Evolutionary conservation across 352 stramenopile species (phyloP).

Genomic region (Globisporangium uncinulatum): DNA sequence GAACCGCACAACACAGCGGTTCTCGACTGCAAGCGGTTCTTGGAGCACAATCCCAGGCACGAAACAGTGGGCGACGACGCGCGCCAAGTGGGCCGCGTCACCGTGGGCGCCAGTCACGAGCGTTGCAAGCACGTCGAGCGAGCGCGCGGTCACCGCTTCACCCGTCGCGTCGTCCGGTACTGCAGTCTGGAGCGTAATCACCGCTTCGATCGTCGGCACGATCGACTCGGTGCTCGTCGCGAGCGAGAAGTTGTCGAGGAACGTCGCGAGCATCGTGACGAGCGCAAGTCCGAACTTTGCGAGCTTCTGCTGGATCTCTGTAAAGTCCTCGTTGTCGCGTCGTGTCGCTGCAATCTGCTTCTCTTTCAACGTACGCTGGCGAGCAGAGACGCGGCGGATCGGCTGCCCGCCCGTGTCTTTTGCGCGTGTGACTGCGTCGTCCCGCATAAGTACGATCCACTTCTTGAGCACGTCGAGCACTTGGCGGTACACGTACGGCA

Average conservation of each 20-base stretch:
- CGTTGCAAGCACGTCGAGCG: slow-evolving; percentile 35
- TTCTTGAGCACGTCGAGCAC: slow-evolving; percentile 77
- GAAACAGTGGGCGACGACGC: slow-evolving; percentile 67
- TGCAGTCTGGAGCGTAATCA: slow-evolving; percentile 54
- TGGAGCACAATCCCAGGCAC: slow-evolving; percentile 65
- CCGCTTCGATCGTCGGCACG: slow-evolving; percentile 62
- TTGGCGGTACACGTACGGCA: slow-evolving; percentile 81
- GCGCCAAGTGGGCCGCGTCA: slow-evolving; percentile 41
- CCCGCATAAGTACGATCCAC: slow-evolving; percentile 45
- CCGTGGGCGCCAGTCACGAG: slow-evolving; percentile 52
- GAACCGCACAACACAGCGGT: slow-evolving; percentile 47
- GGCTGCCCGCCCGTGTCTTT: slow-evolving; percentile 2
- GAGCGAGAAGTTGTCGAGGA: slow-evolving; percentile 57
- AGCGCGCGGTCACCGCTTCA: slow-evolving; percentile 27
- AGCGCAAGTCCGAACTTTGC: slow-evolving; percentile 49
- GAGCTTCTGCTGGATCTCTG: slow-evolving; percentile 26
- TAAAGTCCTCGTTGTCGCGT: slow-evolving; percentile 18
- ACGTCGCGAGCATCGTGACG: slow-evolving; percentile 49
- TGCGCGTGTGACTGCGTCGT: slow-evolving; percentile 5
- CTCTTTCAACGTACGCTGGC: slow-evolving; percentile 11
- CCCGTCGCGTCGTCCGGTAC: slow-evolving; percentile 34
- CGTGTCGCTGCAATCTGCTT: slow-evolving; percentile 11
- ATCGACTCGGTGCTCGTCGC: slow-evolving; percentile 68
- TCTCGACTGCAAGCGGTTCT: slow-evolving; percentile 48
- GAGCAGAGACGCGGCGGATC: slow-evolving; percentile 3